These are phyloP conservation scores for Combretum micranthum DNA, from an alignment of 345 rosid genomes.

Conservation along the genomic window DNA sequence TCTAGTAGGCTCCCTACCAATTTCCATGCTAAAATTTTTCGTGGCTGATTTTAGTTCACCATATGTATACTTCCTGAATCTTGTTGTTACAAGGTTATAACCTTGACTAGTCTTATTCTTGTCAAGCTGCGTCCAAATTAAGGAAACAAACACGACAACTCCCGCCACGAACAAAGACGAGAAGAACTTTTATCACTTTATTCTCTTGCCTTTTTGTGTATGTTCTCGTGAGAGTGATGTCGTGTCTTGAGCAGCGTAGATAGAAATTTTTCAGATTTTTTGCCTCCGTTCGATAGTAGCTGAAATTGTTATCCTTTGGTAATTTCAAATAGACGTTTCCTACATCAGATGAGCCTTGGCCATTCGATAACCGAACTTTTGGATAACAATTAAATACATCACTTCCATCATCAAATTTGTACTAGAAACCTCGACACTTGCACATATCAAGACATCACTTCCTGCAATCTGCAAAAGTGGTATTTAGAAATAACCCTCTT, in stretches of 20 bases:
- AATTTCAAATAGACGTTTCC: conserved; percentile 20
- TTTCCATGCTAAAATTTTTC: conserved; percentile 15
- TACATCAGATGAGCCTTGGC: not conserved
- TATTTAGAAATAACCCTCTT: not conserved
- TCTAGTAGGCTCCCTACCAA: conserved; percentile 26
- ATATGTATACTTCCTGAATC: conserved; percentile 20
- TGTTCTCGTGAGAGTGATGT: not conserved
- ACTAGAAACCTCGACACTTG: conserved; percentile 20
- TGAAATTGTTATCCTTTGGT: conserved; percentile 1
- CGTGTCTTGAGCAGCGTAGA: not conserved
- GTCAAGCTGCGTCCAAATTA: not conserved
- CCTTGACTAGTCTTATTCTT: not conserved
- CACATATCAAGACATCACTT: conserved; percentile 15
- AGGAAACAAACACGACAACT: conserved; percentile 7
- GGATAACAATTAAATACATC: conserved; percentile 11
- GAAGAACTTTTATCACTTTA: not conserved
- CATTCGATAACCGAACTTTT: conserved; percentile 19
- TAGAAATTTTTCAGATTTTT: not conserved
- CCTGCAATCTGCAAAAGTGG: conserved; percentile 12
- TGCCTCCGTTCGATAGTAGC: not conserved
- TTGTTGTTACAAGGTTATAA: conserved; percentile 10
- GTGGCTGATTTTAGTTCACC: conserved; percentile 24
- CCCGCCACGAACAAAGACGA: not conserved
- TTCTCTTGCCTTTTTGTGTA: not conserved
- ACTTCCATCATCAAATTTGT: not conserved